Conservation (phyloP, 2,329 filamentous ascomycete genomes). For the Hymenoscyphus repandus region DNA sequence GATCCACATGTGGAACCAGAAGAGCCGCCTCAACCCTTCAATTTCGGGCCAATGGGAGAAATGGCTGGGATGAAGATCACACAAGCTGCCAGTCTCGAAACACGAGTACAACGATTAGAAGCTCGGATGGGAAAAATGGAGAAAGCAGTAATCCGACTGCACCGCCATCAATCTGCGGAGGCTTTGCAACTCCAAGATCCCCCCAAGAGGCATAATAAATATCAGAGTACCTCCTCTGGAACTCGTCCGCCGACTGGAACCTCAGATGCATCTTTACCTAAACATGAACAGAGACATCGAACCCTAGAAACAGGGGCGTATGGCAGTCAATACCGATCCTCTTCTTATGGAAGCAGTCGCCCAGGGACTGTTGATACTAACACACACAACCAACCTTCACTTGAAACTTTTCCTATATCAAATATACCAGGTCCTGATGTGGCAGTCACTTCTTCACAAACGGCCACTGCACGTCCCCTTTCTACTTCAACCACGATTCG, state of each 20-base stretch:
- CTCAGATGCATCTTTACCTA: conserved; percentile 26
- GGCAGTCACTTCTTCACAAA: conserved; percentile 7
- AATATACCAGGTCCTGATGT: conserved; percentile 8
- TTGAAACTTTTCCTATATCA: conserved; percentile 17
- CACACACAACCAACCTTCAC: conserved; percentile 21
- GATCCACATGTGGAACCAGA: conserved; percentile 13
- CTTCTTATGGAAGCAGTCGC: conserved; percentile 23
- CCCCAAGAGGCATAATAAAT: conserved; percentile 14
- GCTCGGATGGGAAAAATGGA: conserved; percentile 48
- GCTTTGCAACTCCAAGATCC: conserved; percentile 24
- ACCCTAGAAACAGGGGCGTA: conserved; percentile 7
- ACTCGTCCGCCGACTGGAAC: conserved; percentile 19
- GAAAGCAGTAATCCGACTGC: conserved; percentile 21
- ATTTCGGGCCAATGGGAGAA: conserved; percentile 45
- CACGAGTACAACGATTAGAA: conserved; percentile 48
- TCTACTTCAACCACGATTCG: conserved; percentile 31
- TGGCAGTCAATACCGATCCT: conserved; percentile 16
- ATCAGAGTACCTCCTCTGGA: conserved; percentile 14
- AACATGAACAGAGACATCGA: conserved; percentile 14
- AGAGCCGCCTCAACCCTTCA: conserved; percentile 47
- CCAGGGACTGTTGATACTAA: conserved; percentile 25
- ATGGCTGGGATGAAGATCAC: conserved; percentile 54
- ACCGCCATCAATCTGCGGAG: conserved; percentile 8
- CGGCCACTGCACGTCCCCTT: conserved; percentile 21
- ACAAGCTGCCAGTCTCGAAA: conserved; percentile 48